Evolutionary conservation across 805 yeast species (phyloP).

Genomic region (Yarrowia hollandica): DNA sequence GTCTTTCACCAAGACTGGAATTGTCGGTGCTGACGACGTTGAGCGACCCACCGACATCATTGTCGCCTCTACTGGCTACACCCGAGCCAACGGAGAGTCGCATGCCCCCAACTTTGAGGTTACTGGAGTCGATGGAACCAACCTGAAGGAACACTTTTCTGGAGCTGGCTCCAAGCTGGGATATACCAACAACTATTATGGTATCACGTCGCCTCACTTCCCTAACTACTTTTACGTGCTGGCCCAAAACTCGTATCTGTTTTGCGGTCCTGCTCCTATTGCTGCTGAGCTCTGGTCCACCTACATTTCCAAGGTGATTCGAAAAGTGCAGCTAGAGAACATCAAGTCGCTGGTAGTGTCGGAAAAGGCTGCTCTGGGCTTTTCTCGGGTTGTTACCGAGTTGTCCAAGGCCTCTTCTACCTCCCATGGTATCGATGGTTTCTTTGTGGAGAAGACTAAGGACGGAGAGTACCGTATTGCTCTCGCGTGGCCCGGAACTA

Average conservation of each 20-base stretch:
- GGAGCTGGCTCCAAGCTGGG: conserved; percentile 27
- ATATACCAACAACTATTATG: conserved; percentile 30
- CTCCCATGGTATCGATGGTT: conserved; percentile 17
- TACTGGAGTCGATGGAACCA: conserved; percentile 29
- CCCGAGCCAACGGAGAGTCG: conserved; percentile 20
- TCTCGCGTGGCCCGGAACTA: conserved; percentile 31
- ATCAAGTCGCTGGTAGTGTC: conserved; percentile 26
- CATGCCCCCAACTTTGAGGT: conserved; percentile 27
- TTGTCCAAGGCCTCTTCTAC: conserved; percentile 23
- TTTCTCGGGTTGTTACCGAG: conserved; percentile 8
- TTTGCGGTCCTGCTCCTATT: conserved; percentile 28
- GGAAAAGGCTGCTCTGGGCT: conserved; percentile 28
- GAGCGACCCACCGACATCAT: conserved; percentile 29
- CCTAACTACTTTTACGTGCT: conserved; percentile 33
- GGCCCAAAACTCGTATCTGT: conserved; percentile 29
- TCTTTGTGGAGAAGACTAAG: conserved; percentile 17
- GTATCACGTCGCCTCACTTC: conserved; percentile 32
- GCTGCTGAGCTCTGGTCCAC: conserved; percentile 29
- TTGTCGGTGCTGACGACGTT: conserved; percentile 32
- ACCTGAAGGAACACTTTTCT: conserved; percentile 29
- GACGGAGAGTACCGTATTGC: conserved; percentile 24
- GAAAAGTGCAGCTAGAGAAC: conserved; percentile 30
- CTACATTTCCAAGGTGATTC: conserved; percentile 28
- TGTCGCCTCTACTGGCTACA: conserved; percentile 32
- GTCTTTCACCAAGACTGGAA: conserved; percentile 32